Evolutionary conservation across 305 asterid genomes (phyloP).

Genomic region (Rubia balearica): DNA sequence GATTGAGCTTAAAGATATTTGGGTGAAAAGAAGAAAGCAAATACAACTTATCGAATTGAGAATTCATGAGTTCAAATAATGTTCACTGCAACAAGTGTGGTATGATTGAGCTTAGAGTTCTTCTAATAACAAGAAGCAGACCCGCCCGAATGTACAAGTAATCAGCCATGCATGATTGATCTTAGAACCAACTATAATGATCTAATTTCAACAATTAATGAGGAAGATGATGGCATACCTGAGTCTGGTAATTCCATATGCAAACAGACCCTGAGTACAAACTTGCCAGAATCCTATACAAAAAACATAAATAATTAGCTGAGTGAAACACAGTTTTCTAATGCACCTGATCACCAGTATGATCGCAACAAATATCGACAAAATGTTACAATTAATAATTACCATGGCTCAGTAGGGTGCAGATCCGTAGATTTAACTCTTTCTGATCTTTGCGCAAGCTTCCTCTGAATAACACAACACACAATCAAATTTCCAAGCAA

Average conservation of each 20-base stretch:
- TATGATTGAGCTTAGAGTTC: background rate
- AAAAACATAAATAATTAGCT: constrained; percentile 1
- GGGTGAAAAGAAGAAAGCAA: background rate
- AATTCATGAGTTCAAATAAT: background rate
- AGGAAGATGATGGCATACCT: constrained; percentile 33
- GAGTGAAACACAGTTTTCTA: background rate
- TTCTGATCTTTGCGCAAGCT: constrained; percentile 91
- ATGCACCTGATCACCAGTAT: background rate
- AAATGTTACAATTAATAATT: constrained; percentile 17
- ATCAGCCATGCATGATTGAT: too few relatives aligned
- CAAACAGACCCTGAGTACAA: constrained; percentile 81
- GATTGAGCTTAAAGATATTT: background rate
- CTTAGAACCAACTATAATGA: background rate
- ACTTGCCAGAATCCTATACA: constrained; percentile 74
- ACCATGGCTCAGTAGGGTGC: constrained; percentile 99
- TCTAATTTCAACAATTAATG: background rate
- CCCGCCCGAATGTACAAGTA: background rate
- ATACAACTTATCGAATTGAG: background rate
- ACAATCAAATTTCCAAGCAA: constrained; percentile 11
- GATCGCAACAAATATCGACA: background rate
- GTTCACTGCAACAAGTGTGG: background rate
- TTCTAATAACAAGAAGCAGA: background rate
- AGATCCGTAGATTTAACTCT: constrained; percentile 96
- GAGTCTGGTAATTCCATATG: constrained; percentile 89
- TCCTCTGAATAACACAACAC: constrained; percentile 51